phyloP scores from a whole-genome alignment of 1,139 yeast genomes.

The Suhomyces chickasaworum region DNA sequence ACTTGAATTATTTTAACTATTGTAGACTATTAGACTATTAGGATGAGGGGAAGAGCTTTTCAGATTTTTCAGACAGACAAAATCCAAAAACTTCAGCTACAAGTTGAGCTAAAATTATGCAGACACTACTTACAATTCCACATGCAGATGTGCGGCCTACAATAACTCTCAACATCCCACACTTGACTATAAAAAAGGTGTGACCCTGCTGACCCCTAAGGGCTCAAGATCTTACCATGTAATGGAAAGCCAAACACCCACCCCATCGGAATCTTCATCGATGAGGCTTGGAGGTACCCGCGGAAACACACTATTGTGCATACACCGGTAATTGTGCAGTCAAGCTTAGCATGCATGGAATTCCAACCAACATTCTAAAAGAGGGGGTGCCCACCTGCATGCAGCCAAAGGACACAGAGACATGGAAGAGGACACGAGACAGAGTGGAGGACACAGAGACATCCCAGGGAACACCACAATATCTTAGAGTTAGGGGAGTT shows the following conservation, averaged over 20 bases:
- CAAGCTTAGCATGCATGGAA: neutral
- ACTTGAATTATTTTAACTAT: neutral
- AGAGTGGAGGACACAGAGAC: too few species aligned
- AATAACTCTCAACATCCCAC: neutral
- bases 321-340: neutral
- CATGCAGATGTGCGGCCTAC: neutral
- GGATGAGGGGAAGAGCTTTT: neutral
- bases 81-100: neutral
- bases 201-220: neutral
- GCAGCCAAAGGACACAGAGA: neutral
- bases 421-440: neutral
- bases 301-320: neutral
- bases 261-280: neutral
- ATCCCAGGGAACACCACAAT: too few species aligned
- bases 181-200: neutral
- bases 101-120: neutral
- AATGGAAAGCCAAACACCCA: neutral
- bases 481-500: too few species aligned
- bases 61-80: slow-evolving; percentile 1
- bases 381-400: neutral
- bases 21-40: too few species aligned
- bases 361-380: neutral
- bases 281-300: neutral
- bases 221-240: neutral
- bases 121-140: neutral